These are phyloP conservation scores for Pulveroboletus ravenelii DNA, from an alignment of 768 basidiomycete species.

Conservation along the genomic window DNA sequence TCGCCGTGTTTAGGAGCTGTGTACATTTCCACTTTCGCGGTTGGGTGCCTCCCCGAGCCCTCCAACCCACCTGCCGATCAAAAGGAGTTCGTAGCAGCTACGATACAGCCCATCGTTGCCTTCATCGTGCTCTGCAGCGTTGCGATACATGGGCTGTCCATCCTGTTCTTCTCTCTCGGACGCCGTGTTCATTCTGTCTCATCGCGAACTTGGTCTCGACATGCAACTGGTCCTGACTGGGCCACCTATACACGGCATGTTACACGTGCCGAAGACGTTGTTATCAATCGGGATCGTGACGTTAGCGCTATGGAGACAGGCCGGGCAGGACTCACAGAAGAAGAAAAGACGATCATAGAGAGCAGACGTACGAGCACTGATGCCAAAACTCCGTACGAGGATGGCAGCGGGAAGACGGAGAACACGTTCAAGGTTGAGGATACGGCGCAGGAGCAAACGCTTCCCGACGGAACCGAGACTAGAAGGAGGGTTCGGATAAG, in stretches of 20 bases:
- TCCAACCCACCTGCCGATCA: conserved; percentile 48
- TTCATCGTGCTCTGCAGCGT: conserved; percentile 95
- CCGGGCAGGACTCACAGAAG: conserved; percentile 27
- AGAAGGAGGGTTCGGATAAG: conserved; percentile 58
- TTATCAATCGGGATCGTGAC: conserved; percentile 76
- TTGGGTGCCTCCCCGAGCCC: conserved; percentile 49
- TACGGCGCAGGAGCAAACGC: conserved; percentile 31
- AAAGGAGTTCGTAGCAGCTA: conserved; percentile 58
- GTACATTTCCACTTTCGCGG: conserved; percentile 86
- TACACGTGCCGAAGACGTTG: conserved; percentile 66
- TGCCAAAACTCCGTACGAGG: conserved; percentile 2
- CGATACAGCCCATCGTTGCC: conserved; percentile 89
- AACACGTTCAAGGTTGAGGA: conserved; percentile 14
- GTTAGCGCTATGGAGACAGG: conserved; percentile 48
- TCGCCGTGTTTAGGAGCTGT: conserved; percentile 57
- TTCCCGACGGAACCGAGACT: conserved; percentile 41
- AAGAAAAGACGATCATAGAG: conserved; percentile 25
- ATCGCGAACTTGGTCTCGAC: conserved; percentile 86
- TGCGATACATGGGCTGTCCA: conserved; percentile 83
- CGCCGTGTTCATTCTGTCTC: conserved; percentile 74
- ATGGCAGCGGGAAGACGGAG: conserved; percentile 8
- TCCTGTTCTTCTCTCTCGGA: conserved; percentile 91
- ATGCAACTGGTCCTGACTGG: conserved; percentile 76
- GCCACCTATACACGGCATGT: conserved; percentile 71
- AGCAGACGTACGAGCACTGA: conserved; percentile 23